Conservation (phyloP, 768 basidiomycete species). For the Botryobasidium botryosum region DNA sequence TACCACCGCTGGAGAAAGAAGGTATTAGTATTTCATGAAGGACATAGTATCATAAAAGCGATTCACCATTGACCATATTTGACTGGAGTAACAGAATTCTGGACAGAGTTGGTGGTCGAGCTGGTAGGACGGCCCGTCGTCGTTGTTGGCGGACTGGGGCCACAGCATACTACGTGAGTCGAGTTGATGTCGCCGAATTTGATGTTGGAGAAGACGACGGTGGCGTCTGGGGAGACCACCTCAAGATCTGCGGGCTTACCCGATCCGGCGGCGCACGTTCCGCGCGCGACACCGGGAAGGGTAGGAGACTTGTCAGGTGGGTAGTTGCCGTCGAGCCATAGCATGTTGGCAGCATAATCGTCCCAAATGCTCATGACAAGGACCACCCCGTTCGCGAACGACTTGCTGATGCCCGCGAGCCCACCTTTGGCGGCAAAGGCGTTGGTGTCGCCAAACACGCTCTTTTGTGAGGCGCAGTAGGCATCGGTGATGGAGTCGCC, state of each 20-base stretch:
- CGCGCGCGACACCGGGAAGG: constrained; percentile 8
- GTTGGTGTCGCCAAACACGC: constrained; percentile 29
- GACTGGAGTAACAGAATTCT: constrained; percentile 2
- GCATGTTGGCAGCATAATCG: constrained; percentile 37
- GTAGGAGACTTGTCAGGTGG: constrained; percentile 3
- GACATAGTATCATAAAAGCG: not conserved
- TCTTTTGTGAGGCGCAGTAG: constrained; percentile 23
- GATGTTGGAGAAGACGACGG: constrained; percentile 11
- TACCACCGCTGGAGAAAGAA: constrained; percentile 5
- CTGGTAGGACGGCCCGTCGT: constrained; percentile 1
- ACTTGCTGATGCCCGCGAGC: constrained; percentile 20
- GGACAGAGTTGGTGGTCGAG: constrained; percentile 5
- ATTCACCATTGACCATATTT: constrained; percentile 9
- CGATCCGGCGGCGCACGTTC: constrained; percentile 8
- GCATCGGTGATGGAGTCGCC: constrained; percentile 10
- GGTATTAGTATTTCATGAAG: too few relatives aligned
- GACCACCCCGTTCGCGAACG: constrained; percentile 29
- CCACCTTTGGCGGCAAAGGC: constrained; percentile 28
- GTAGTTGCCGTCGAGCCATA: constrained; percentile 26
- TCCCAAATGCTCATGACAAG: constrained; percentile 37
- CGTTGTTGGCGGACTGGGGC: not conserved
- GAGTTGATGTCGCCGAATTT: constrained; percentile 10
- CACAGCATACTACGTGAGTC: too few relatives aligned
- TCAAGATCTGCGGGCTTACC: constrained; percentile 8
- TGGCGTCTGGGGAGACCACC: not conserved